These are phyloP conservation scores for Spathaspora arborariae DNA, from an alignment of 805 yeast genomes.

Conservation along the genomic window DNA sequence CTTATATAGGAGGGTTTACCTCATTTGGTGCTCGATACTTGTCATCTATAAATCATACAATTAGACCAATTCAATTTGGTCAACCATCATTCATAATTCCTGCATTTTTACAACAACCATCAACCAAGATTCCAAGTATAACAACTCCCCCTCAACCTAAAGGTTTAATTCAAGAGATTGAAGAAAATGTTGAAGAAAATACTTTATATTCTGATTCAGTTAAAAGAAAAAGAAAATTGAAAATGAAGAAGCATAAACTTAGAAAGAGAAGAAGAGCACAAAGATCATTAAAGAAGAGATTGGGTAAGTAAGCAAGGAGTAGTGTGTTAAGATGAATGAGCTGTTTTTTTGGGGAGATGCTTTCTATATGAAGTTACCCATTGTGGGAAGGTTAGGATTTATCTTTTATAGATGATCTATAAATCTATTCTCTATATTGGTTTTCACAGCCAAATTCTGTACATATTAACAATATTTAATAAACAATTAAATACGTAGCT, in stretches of 20 bases:
- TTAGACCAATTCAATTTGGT: not conserved
- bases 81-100: not conserved
- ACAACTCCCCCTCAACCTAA: not conserved
- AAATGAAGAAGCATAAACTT: conserved; percentile 96
- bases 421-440: not conserved
- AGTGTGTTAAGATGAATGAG: not conserved
- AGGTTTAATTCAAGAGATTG: not conserved
- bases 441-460: conserved; percentile 1
- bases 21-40: not conserved
- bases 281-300: conserved; percentile 72
- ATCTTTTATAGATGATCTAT: not conserved
- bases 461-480: not conserved
- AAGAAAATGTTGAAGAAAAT: conserved; percentile 16
- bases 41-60: not conserved
- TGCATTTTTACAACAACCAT: not conserved
- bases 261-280: conserved; percentile 96
- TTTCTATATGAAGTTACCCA: not conserved
- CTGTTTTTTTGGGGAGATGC: too few species aligned
- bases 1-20: not conserved
- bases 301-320: conserved; percentile 39
- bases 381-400: not conserved
- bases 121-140: not conserved
- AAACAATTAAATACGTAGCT: not conserved
- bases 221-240: conserved; percentile 79
- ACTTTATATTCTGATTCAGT: conserved; percentile 61